Percentiles rank a stretch among this genome's conserved stretches.
These are phyloP conservation scores for Daldinia childiae DNA, from an alignment of 495 filamentous ascomycete species.

Conservation along the genomic window DNA sequence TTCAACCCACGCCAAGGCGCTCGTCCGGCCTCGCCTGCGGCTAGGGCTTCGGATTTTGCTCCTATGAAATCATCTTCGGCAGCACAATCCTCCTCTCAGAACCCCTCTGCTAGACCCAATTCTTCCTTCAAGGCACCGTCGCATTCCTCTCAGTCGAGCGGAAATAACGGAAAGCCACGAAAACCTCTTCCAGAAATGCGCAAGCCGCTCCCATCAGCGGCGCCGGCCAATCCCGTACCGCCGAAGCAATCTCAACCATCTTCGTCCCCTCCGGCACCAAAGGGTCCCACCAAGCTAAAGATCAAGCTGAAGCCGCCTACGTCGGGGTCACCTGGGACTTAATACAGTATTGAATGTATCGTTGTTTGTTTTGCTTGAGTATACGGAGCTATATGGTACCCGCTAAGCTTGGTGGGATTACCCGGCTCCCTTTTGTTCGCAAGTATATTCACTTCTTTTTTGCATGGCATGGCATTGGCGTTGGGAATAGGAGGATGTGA, in stretches of 20 bases:
- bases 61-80: conserved; percentile 9
- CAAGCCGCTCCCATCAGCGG: conserved; percentile 52
- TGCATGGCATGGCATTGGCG: conserved; percentile 25
- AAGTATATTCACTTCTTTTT: background rate
- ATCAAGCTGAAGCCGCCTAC: conserved; percentile 50
- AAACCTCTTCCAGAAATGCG: conserved; percentile 49
- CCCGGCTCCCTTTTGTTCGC: background rate
- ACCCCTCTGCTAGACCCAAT: background rate
- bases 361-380: background rate
- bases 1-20: conserved; percentile 17
- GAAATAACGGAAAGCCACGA: conserved; percentile 37
- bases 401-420: background rate
- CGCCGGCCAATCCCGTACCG: conserved; percentile 38
- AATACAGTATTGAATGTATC: background rate
- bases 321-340: conserved; percentile 10
- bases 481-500: conserved; percentile 21
- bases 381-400: background rate
- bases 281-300: conserved; percentile 47
- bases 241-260: conserved; percentile 39
- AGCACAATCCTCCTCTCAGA: conserved; percentile 7
- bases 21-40: conserved; percentile 14
- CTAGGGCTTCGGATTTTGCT: conserved; percentile 30
- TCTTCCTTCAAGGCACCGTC: conserved; percentile 13
- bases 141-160: conserved; percentile 27
- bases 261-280: conserved; percentile 26